Evolutionary conservation across 257 asterid species (phyloP), one percentile per base, ranked within the genome.

Genomic region (Gynochthodes officinalis): DNA sequence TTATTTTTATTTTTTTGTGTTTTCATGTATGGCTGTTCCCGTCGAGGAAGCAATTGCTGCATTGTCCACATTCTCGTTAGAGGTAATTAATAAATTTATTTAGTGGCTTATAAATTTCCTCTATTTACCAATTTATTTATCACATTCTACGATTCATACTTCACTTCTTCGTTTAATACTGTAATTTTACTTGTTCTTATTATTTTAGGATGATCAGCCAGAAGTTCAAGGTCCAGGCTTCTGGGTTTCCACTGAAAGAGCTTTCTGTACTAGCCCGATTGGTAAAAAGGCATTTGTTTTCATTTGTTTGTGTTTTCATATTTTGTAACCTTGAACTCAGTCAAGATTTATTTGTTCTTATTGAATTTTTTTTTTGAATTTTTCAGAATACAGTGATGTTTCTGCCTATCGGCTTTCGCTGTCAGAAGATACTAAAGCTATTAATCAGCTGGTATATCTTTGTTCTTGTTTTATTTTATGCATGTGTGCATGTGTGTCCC

Each of bases 1-100:
- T 7, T 19, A 13, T 59, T 59, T 59, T 59, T 33, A 21, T 27
- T 59, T n/a, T 54, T 54, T 23, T n/a, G 7, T n/a, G 0, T 11
- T 2, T 67, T 37, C 63, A 27, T 69, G 32, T 13, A 94, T 91
- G 98, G 95, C 96, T 55, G 98, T 94, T 75, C 98, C 98, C 14
- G 90, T 94, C 40, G 98, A 94, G 81, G 98, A 94, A 86, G 98
- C 98, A 79, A 91, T 94, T 79, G 96, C 97, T 64, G 98, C 98
- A 55, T 86, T 94, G 14, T 91, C 98, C 64, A 94, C 98, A 73
- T 94, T 94, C 82, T 94, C 97, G 3, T 78, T 94, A 66, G 98
- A 94, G 90, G 98, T 90, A 78, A 73, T 71, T 71, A 28, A 69
- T 40, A 25, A 1, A 71, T 25, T 68, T 4, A 50, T 19, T 50